phyloP scores from a whole-genome alignment of 805 yeast species.

The Metschnikowia continentalis region DNA sequence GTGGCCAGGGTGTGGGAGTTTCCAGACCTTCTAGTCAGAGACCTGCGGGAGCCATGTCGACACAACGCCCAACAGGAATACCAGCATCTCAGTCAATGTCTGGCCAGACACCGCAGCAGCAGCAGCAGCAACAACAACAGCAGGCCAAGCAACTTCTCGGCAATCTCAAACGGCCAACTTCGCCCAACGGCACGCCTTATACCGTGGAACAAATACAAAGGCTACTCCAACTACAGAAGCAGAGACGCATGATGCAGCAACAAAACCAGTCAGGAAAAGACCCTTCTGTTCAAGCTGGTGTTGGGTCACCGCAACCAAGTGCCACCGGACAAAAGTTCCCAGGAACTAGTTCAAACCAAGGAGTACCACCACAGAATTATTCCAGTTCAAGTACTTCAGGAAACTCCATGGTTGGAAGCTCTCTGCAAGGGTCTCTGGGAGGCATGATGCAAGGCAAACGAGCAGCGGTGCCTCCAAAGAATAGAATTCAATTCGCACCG shows the following conservation, averaged over 20 bases:
- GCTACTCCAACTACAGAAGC: conserved; percentile 49
- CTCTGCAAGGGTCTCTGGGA: conserved; percentile 1
- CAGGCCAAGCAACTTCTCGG: conserved; percentile 15
- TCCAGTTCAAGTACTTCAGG: background rate
- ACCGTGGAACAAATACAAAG: conserved; percentile 61
- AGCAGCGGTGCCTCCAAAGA: conserved; percentile 17
- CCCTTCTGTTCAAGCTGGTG: background rate
- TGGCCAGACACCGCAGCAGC: background rate
- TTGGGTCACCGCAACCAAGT: background rate
- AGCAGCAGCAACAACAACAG: conserved; percentile 1
- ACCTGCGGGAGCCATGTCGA: background rate
- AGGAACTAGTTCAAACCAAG: background rate
- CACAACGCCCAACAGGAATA: conserved; percentile 1
- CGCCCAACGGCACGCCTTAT: conserved; percentile 54
- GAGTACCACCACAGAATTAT: background rate
- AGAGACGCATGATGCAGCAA: conserved; percentile 44
- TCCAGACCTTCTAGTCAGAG: background rate
- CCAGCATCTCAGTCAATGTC: conserved; percentile 1
- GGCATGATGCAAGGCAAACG: conserved; percentile 8
- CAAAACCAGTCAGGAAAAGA: conserved; percentile 26
- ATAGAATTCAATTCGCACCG: conserved; percentile 46
- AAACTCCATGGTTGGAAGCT: background rate
- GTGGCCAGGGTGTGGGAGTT: background rate
- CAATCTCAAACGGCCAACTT: conserved; percentile 34
- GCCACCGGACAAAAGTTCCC: background rate